Base-by-base conservation (phyloP, 2,329 filamentous ascomycete genomes). In the Scedosporium apiospermum region DNA sequence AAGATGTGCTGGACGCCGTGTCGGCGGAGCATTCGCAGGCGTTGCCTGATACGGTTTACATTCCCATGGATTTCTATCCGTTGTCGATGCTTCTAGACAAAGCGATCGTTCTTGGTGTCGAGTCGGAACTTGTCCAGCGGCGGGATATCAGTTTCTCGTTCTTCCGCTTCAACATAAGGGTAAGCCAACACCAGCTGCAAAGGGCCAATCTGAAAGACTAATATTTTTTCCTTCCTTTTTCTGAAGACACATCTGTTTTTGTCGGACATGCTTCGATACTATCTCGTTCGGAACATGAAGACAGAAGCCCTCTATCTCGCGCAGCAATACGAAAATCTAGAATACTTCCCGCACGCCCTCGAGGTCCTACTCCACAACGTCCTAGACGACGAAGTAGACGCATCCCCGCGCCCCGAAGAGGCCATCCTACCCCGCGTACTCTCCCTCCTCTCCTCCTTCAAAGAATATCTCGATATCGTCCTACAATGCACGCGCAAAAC, bases 401-500 rank as follows among this genome's bases (percentile, higher is more conserved):
- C 83, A 0, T 79, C 81, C 4, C 86, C 86, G 1, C 76, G 79
- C 14, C 85, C 86, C 0, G 85, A 87, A 66, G 80, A 86, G 72
- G 79, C 88, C 68, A 75, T 89, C 67, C 71, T 93, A 69, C 82
- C 86, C 69, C 75, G 87, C 3, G 85, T 88, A 1, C 72, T 87
- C 23, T 87, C 84, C 0, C 78, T 88, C 7, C 72, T 87, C 63
- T 89, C 89, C 0, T 90, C 88, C 1, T 89, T 91, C 73, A 88
- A 87, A 63, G 86, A 91, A 63, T 99, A 97, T 70, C 86, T 98
- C 16, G 93, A 98, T 69, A 95, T 98, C 63, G 88, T 99, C 26
- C 89, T 99, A 21, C 95, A 96, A 75, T 99, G 95, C 75, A 97
- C 95, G 1, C 88, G 95, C 62, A 99, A 99, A 75, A 99, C 95